Evolutionary conservation across 2,329 filamentous ascomycete genomes (phyloP), one percentile per base, ranked within the genome.

Genomic region (Aspergillus puulaauensis): DNA sequence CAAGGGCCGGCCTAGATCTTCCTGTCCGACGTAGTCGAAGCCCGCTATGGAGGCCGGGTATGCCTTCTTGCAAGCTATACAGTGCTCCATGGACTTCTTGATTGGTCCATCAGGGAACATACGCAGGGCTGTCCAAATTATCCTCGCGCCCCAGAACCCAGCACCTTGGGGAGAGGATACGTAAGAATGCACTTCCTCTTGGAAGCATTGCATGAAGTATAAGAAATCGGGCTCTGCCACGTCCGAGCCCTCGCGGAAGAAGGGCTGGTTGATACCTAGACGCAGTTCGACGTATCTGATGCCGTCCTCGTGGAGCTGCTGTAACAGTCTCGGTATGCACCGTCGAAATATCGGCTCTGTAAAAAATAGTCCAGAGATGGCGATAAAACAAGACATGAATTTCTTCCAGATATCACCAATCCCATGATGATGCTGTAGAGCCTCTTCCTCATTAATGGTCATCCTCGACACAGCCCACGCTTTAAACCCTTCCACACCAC

Each of bases 1-100:
- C 35, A 60, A 17, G 6, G 54, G 49, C 12, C 39, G 45, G 12
- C 57, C 57, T 11, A 45, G 31, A 35, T 57, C 57, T 39, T 60
- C 57, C 35, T 60, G 57, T 9, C 57, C 57, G 50, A 60, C 57
- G 12, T 54, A 60, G 39, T 60, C 57, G 19, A 60, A 60, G 31
- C 57, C 57, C 4, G 54, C 50, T 17, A 60, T 57, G 46, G 57
- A 15, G 17, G 45, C 19, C 2, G 57, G 54, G 19, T 54, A 57
- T 19, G 39, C 57, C 14, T 39, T 35, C n/a, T 60, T 60, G 39
- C n/a, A 43, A 3, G 40, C 17, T 12, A 60, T 47, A 11, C 57
- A 60, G 2, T 47, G 21, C 4, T 21, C 12, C 57, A 60, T 60
- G 31, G 57, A 57, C 3, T 40, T 17, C 21, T 43, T 47, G 39